These are phyloP conservation scores for Carex myosuroides DNA, from an alignment of 176 grass and related monocot genomes.

Conservation along the genomic window DNA sequence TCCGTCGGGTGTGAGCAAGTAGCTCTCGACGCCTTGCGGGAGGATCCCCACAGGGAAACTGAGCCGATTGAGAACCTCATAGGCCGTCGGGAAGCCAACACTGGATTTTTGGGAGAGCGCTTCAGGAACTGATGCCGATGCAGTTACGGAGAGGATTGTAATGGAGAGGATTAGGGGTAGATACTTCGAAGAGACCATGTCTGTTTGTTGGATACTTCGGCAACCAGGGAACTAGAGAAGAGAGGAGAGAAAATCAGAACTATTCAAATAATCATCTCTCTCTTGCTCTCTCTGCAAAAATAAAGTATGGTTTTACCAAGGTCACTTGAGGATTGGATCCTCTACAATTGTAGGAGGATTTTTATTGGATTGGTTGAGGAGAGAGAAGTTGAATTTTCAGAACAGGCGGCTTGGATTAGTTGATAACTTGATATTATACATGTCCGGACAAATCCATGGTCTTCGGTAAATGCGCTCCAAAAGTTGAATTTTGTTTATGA, in stretches of 20 bases:
- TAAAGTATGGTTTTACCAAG: background rate
- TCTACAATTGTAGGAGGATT: background rate
- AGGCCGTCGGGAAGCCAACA: slow-evolving; percentile 32
- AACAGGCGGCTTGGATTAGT: background rate
- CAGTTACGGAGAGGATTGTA: background rate
- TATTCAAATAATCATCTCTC: background rate
- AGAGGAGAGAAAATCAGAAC: slow-evolving; percentile 2
- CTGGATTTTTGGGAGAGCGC: background rate
- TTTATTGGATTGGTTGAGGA: background rate
- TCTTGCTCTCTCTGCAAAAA: background rate
- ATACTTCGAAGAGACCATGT: slow-evolving; percentile 8
- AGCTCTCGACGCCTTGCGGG: slow-evolving; percentile 49
- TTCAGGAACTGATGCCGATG: slow-evolving; percentile 4
- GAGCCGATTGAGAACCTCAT: slow-evolving; percentile 52
- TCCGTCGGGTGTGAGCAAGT: slow-evolving; percentile 60
- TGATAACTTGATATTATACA: background rate
- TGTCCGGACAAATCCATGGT: background rate
- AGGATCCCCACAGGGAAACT: slow-evolving; percentile 60
- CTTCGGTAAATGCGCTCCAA: background rate
- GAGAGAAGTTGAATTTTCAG: background rate
- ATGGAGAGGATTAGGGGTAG: slow-evolving; percentile 9
- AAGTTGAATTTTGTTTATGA: background rate
- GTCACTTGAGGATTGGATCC: background rate
- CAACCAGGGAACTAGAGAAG: background rate
- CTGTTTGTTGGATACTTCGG: background rate